Evolutionary conservation across 2,329 filamentous ascomycete genomes (phyloP).

Genomic region (Bipolaris bicolor): DNA sequence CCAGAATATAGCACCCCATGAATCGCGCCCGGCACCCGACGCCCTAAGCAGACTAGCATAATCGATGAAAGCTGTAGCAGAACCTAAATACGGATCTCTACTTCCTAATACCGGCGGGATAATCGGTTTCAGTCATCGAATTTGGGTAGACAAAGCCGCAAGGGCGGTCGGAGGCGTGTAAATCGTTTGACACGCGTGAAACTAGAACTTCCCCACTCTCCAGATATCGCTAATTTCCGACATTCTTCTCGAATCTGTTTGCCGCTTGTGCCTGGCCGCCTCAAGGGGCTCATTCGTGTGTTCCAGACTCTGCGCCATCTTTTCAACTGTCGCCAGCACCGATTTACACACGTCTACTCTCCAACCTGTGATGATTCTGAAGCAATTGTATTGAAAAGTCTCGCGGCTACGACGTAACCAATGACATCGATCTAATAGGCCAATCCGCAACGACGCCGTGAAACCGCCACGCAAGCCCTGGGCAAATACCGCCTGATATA

Average conservation of each 20-base stretch:
- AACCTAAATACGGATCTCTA: not conserved
- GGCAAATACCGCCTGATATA: conserved; percentile 2
- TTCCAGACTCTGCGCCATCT: not conserved
- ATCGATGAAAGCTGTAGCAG: not conserved
- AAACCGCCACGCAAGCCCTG: conserved; percentile 5
- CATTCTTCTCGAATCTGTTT: not conserved
- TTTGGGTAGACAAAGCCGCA: not conserved
- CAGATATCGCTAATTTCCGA: conserved; percentile 1
- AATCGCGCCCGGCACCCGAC: not conserved
- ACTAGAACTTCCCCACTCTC: not conserved
- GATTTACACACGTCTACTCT: not conserved
- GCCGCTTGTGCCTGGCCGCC: not conserved
- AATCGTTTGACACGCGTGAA: not conserved
- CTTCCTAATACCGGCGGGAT: not conserved
- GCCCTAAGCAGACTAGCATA: not conserved
- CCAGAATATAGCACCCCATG: not conserved
- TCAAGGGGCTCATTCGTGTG: not conserved
- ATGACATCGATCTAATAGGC: not conserved
- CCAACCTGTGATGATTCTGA: not conserved
- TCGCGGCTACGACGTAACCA: not conserved
- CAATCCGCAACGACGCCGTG: conserved; percentile 8
- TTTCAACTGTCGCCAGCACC: too few species aligned
- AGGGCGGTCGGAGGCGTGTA: not conserved
- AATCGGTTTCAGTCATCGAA: not conserved
- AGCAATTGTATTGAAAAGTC: not conserved